Evolutionary conservation across 257 asterid species (phyloP).

Genomic region (Cordia subcordata): DNA sequence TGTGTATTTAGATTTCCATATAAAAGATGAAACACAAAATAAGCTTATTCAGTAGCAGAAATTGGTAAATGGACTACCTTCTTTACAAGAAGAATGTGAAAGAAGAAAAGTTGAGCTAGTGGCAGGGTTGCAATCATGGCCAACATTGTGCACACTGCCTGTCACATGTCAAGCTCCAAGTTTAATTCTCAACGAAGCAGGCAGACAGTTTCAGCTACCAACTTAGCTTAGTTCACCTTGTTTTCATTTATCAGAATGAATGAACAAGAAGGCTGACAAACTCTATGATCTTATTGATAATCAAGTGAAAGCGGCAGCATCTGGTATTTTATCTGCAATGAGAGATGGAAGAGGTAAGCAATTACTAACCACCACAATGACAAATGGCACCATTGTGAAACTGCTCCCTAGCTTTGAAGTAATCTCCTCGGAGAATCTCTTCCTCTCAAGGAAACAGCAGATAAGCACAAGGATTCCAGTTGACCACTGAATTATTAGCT

Average conservation of each 20-base stretch:
- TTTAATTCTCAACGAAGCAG: background rate
- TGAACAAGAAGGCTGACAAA: background rate
- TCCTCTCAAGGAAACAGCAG: constrained; percentile 77
- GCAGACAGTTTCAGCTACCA: background rate
- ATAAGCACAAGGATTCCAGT: constrained; percentile 83
- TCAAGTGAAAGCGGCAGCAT: too few species aligned
- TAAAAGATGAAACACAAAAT: too few species aligned
- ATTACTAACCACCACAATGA: constrained; percentile 84
- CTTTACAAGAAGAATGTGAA: constrained; percentile 91
- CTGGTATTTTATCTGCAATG: background rate
- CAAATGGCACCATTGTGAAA: constrained; percentile 80
- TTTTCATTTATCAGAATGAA: background rate
- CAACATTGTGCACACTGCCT: constrained; percentile 96
- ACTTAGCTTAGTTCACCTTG: constrained; percentile 3
- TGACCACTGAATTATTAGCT: constrained; percentile 97
- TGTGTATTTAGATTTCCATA: too few species aligned
- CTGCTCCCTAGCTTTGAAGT: constrained; percentile 94
- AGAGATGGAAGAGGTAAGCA: background rate
- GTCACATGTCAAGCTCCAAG: constrained; percentile 14
- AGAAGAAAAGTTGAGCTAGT: constrained; percentile 93
- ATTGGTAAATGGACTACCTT: constrained; percentile 40
- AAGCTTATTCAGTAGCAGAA: background rate
- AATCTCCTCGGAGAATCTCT: constrained; percentile 58
- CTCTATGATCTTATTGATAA: too few species aligned
- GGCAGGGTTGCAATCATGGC: constrained; percentile 99